Evolutionary conservation across 2,329 filamentous ascomycete genomes (phyloP).

Genomic region (Magnaporthales sp.): DNA sequence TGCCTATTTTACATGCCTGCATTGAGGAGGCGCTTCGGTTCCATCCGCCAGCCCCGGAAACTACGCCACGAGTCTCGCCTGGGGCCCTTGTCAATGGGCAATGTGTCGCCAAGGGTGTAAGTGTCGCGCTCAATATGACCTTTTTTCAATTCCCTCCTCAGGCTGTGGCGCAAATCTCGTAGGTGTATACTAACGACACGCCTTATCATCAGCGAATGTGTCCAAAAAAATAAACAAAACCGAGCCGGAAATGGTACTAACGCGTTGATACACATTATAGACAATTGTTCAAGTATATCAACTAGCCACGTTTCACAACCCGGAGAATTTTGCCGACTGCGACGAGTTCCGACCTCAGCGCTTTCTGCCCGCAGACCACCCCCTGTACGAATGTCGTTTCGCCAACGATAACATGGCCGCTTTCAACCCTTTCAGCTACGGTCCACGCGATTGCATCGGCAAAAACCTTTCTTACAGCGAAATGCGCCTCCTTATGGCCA

Average conservation of each 20-base stretch:
- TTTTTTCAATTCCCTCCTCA: too few species aligned
- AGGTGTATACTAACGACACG: too few species aligned
- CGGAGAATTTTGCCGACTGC: background rate
- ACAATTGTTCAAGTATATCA: background rate
- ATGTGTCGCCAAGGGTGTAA: background rate
- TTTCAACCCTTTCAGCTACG: constrained; percentile 4
- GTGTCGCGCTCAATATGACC: too few species aligned
- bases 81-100: too few species aligned
- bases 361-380: background rate
- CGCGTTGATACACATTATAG: background rate
- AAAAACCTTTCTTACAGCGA: constrained; percentile 27
- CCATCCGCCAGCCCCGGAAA: constrained; percentile 16
- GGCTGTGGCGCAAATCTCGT: too few species aligned
- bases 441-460: constrained; percentile 1
- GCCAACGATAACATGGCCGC: background rate
- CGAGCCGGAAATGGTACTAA: too few species aligned
- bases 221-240: too few species aligned
- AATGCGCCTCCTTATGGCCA: constrained; percentile 30
- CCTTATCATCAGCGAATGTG: too few species aligned
- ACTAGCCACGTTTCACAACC: background rate
- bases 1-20: constrained; percentile 18
- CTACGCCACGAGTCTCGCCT: too few species aligned
- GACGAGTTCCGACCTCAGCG: background rate
- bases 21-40: constrained; percentile 27
- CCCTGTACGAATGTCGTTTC: background rate